These are phyloP conservation scores for Boletus vermiculosoides DNA, from an alignment of 768 basidiomycete species.

Conservation along the genomic window DNA sequence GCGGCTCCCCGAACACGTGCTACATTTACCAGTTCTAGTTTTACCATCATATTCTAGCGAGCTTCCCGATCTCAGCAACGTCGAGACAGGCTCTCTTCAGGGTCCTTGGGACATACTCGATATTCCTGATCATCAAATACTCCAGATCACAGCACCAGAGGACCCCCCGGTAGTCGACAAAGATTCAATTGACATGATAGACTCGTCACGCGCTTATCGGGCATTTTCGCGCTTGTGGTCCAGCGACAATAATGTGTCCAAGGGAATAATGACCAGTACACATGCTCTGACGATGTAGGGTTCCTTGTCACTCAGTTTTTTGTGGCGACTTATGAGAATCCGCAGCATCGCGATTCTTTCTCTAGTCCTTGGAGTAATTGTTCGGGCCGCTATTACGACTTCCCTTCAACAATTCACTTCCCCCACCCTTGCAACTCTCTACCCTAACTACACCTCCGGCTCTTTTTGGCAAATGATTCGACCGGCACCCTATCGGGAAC, in stretches of 20 bases:
- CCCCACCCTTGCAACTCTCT: slow-evolving; percentile 14
- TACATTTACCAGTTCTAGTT: slow-evolving; percentile 60
- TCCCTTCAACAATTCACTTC: slow-evolving; percentile 25
- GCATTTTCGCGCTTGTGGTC: slow-evolving; percentile 47
- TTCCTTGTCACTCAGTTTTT: slow-evolving; percentile 10
- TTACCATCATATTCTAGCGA: slow-evolving; percentile 21
- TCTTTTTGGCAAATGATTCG: slow-evolving; percentile 44
- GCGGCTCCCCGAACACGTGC: slow-evolving; percentile 38
- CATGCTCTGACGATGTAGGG: slow-evolving; percentile 69
- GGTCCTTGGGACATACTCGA: slow-evolving; percentile 45
- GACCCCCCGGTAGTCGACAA: slow-evolving; percentile 46
- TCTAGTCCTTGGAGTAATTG: slow-evolving; percentile 57
- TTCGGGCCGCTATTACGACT: slow-evolving; percentile 26
- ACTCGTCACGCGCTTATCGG: slow-evolving; percentile 42
- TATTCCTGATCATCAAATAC: slow-evolving; percentile 41
- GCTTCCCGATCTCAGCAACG: slow-evolving; percentile 30
- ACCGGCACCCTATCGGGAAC: slow-evolving; percentile 41
- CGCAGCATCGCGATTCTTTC: slow-evolving; percentile 68
- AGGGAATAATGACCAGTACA: slow-evolving; percentile 44
- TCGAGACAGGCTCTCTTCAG: slow-evolving; percentile 24
- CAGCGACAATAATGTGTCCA: slow-evolving; percentile 33
- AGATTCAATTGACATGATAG: slow-evolving; percentile 43
- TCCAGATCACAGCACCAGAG: slow-evolving; percentile 36
- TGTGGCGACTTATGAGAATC: slow-evolving; percentile 10
- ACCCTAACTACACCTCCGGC: slow-evolving; percentile 28